Base-by-base conservation (phyloP, 2,329 filamentous ascomycete species). In the Nectriaceae sp. region DNA sequence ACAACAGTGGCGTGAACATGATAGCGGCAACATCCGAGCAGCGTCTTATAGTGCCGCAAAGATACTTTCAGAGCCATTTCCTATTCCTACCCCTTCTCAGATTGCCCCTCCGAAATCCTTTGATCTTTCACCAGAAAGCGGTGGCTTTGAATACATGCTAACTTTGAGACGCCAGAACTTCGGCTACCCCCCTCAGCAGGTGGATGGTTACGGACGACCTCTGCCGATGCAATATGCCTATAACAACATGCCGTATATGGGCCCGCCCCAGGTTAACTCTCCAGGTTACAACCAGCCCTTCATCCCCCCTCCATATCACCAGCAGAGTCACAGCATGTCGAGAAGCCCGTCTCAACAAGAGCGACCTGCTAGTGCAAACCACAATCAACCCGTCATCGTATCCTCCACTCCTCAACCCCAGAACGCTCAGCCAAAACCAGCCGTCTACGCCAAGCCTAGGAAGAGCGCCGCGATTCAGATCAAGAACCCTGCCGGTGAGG, bases 401-500 rank as follows among this genome's bases (percentile, higher is more conserved):
- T 81, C 83, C n/a, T 82, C 83, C 53, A 78, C 79, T 5, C 75
- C 82, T 3, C 79, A 83, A 56, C 84, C 86, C 53, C 79, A 86
- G 52, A 82, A 83, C 50, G 85, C 87, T 10, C 76, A 79, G 57
- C 64, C 72, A 8, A 81, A 79, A 70, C 70, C 50, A 65, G 59
- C 71, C 3, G 70, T 68, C 50, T 79, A 80, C 49, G 66, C 74
- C 66, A 82, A 77, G 61, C 75, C 74, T 24, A 77, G 76, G 67
- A 89, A 87, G 76, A 90, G 83, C 69, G 85, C 84, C 40, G 85
- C 87, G 1, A 88, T 97, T 56, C 78, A 85, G 41, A 96, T 97
- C 76, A 95, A 90, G 77, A 89, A 90, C 63, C 80, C 87, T 22
- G 80, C 86, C 47, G 92, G 90, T 53, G 90, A 94, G 65, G 82